These are phyloP conservation scores for Trypanosoma boissoni DNA, from an alignment of 208 protist genomes.

Conservation along the genomic window DNA sequence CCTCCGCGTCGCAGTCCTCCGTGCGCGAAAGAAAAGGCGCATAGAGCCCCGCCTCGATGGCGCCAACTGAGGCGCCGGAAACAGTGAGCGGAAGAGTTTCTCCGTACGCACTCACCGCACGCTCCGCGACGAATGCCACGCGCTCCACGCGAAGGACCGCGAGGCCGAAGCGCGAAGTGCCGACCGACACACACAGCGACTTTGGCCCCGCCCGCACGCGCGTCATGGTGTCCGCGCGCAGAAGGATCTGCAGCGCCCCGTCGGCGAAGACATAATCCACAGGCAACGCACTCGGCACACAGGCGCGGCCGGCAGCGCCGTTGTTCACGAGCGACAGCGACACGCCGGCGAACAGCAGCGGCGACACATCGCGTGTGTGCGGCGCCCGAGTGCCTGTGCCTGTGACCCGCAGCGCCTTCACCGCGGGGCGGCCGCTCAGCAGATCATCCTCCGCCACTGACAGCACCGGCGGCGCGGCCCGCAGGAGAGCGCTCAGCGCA, in stretches of 20 bases:
- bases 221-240: constrained; percentile 18
- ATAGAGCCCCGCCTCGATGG: constrained; percentile 37
- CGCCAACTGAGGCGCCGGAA: constrained; percentile 33
- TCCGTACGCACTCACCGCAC: constrained; percentile 23
- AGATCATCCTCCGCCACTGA: constrained; percentile 23
- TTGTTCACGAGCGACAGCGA: constrained; percentile 69
- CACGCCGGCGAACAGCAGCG: constrained; percentile 27
- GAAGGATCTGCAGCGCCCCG: constrained; percentile 30
- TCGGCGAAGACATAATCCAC: constrained; percentile 44
- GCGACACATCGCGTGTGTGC: constrained; percentile 40
- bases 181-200: constrained; percentile 51
- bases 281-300: constrained; percentile 32
- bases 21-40: constrained; percentile 42
- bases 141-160: constrained; percentile 27
- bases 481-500: constrained; percentile 26
- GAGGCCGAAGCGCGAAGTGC: constrained; percentile 30
- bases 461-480: constrained; percentile 16
- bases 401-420: constrained; percentile 25
- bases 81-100: constrained; percentile 34
- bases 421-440: background rate
- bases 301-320: constrained; percentile 37
- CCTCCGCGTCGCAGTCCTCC: constrained; percentile 25
- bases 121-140: constrained; percentile 27
- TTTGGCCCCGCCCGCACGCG: constrained; percentile 31
- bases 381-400: constrained; percentile 39